These are phyloP conservation scores for Fraxinus baroniana DNA, from an alignment of 305 asterid genomes.

Conservation along the genomic window DNA sequence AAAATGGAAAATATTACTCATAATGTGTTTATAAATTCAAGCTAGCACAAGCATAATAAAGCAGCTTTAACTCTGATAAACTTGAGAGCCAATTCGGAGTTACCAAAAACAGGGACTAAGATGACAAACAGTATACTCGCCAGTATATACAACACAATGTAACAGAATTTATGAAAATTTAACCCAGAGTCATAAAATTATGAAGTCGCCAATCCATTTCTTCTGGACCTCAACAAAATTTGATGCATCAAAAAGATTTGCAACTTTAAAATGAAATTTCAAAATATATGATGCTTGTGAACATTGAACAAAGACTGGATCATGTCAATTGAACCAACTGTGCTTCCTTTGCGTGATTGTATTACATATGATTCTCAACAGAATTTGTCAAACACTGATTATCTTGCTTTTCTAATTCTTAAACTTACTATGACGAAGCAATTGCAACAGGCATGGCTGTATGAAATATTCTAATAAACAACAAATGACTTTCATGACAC, in stretches of 20 bases:
- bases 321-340: not conserved
- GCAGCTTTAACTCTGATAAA: not conserved
- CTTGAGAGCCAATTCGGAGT: not conserved
- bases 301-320: too few species aligned
- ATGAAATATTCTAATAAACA: too few species aligned
- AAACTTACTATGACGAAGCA: not conserved
- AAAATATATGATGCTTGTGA: too few species aligned
- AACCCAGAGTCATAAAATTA: too few species aligned
- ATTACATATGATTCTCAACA: not conserved
- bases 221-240: not conserved
- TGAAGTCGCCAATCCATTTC: not conserved
- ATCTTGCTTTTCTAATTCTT: too few species aligned
- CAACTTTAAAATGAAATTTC: too few species aligned
- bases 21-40: not conserved
- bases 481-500: too few species aligned
- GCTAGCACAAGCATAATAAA: not conserved
- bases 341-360: not conserved
- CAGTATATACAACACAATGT: not conserved
- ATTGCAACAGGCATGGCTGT: not conserved
- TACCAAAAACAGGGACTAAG: not conserved
- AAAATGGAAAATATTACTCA: not conserved
- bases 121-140: not conserved
- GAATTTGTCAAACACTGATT: too few species aligned
- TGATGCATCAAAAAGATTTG: too few species aligned
- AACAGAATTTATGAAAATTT: too few species aligned